Evolutionary conservation across 306 rosid genomes (phyloP).

Genomic region (Notholithocarpus densiflorus): DNA sequence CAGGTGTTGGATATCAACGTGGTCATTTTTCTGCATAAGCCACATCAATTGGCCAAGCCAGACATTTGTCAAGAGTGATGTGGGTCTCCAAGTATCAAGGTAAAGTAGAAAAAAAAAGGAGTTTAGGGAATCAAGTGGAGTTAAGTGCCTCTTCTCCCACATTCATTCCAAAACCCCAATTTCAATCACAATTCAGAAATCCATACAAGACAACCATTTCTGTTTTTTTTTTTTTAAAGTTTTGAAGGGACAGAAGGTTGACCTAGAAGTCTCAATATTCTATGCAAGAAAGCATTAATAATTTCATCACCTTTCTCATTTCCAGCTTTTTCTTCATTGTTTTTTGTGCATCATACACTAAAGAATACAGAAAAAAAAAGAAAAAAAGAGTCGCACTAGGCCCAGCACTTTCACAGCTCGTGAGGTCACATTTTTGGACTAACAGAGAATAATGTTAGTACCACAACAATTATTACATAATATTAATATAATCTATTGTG

Average conservation of each 20-base stretch:
- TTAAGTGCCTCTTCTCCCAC: not conserved
- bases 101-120: not conserved
- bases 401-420: not conserved
- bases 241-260: constrained; percentile 12
- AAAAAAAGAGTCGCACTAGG: not conserved
- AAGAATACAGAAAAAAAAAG: not conserved
- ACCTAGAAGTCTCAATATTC: constrained; percentile 8
- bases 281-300: not conserved
- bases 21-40: constrained; percentile 21
- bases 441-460: too few relatives aligned
- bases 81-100: constrained; percentile 29
- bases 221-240: not conserved
- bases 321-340: constrained; percentile 23
- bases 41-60: not conserved
- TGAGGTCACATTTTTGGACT: not conserved
- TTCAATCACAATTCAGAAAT: not conserved
- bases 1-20: not conserved
- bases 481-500: too few relatives aligned
- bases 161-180: constrained; percentile 1
- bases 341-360: constrained; percentile 23
- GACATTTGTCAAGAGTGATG: not conserved
- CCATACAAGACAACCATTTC: constrained; percentile 9
- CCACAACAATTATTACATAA: too few relatives aligned
- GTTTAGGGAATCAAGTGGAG: not conserved
- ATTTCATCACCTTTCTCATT: not conserved